Conservation (phyloP, 306 rosid genomes). For the Rosa rugosa region DNA sequence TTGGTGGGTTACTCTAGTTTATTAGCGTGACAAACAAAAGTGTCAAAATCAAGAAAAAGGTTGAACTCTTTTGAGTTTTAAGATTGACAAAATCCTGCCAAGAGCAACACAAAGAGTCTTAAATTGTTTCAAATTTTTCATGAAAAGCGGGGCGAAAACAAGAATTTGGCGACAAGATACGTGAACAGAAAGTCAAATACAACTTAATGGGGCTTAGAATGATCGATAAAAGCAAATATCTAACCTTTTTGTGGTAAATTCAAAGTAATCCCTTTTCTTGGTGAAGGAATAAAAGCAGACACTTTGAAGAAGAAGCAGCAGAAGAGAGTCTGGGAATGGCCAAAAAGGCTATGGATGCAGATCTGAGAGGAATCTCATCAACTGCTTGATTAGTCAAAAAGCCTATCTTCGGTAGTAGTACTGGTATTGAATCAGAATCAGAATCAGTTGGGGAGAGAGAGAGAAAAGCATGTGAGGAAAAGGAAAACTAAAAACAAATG, state of each 20-base stretch:
- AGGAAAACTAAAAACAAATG: slow-evolving; percentile 27
- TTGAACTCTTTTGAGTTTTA: not conserved
- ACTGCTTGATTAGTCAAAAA: slow-evolving; percentile 58
- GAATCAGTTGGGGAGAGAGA: slow-evolving; percentile 27
- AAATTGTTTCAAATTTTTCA: not conserved
- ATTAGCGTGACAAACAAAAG: not conserved
- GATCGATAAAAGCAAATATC: slow-evolving; percentile 14
- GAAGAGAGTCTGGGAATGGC: slow-evolving; percentile 40
- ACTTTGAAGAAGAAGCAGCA: slow-evolving; percentile 18
- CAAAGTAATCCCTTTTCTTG: slow-evolving; percentile 12
- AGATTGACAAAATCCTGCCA: not conserved
- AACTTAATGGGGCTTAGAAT: slow-evolving; percentile 13
- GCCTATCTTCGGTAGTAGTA: slow-evolving; percentile 31
- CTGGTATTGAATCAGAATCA: slow-evolving; percentile 33
- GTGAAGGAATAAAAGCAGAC: slow-evolving; percentile 11
- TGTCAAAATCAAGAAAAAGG: slow-evolving; percentile 14
- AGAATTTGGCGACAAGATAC: slow-evolving; percentile 26
- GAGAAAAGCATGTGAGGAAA: slow-evolving; percentile 50
- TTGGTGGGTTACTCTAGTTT: not conserved
- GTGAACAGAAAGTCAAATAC: slow-evolving; percentile 23
- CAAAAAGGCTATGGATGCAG: slow-evolving; percentile 47
- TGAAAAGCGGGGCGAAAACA: not conserved
- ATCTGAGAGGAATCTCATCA: slow-evolving; percentile 78
- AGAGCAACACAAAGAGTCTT: not conserved
- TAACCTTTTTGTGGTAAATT: slow-evolving; percentile 43